Conservation (phyloP, 73 alveolate species). For the Durusdinium trenchii region DNA sequence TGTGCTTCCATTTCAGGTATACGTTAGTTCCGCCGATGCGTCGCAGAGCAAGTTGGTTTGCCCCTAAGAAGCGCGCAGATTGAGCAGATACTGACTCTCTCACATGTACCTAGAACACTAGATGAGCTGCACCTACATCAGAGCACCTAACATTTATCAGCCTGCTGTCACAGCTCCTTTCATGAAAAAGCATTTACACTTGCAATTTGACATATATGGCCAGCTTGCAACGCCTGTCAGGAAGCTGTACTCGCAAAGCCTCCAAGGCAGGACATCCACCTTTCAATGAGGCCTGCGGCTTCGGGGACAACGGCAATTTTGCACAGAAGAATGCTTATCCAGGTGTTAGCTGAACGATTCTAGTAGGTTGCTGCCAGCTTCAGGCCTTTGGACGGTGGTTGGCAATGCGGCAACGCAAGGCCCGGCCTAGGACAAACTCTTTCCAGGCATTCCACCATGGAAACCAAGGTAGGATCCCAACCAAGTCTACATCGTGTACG, state of each 20-base stretch:
- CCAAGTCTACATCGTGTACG: no score
- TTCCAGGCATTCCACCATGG: no score
- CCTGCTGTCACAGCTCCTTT: no score
- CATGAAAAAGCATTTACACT: no score
- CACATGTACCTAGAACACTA: neutral
- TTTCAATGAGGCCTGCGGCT: constrained; percentile 50
- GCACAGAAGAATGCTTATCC: no score
- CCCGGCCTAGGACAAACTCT: neutral
- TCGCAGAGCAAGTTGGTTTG: neutral
- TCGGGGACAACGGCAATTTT: no score
- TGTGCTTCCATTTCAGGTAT: neutral
- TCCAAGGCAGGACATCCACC: constrained; percentile 68
- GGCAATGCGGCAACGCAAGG: constrained; percentile 83
- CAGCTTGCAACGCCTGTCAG: neutral
- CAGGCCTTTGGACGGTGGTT: constrained; percentile 73
- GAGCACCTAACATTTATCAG: no score
- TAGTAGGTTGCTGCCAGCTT: no score
- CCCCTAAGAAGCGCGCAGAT: neutral
- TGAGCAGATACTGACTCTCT: neutral
- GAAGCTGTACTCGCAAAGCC: constrained; percentile 64
- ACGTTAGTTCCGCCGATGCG: constrained; percentile 13
- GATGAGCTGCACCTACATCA: neutral
- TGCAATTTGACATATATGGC: no score
- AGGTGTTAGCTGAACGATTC: no score
- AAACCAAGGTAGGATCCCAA: no score